These are phyloP conservation scores for California macrophylla DNA, from an alignment of 441 rosid genomes.

Conservation along the genomic window DNA sequence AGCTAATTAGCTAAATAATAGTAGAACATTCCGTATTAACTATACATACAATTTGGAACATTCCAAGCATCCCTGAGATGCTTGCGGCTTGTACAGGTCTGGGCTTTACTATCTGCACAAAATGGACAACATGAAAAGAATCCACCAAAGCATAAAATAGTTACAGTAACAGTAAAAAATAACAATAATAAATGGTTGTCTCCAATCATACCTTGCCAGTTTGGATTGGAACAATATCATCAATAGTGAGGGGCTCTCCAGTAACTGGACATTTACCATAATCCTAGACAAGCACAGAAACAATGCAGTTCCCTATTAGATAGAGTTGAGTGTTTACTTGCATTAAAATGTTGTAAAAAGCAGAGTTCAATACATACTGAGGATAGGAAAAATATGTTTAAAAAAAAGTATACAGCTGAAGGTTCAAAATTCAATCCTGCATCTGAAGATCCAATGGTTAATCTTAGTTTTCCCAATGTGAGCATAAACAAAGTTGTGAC, in stretches of 20 bases:
- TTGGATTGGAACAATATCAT: constrained; percentile 67
- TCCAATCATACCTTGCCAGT: constrained; percentile 54
- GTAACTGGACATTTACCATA: constrained; percentile 90
- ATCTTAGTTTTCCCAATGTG: too few species aligned
- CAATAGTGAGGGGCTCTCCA: constrained; percentile 63
- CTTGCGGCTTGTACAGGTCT: constrained; percentile 82
- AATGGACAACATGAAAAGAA: constrained; percentile 1
- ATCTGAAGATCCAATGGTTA: not conserved
- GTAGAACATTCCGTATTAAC: too few species aligned
- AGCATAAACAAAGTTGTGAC: too few species aligned
- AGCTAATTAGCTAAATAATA: not conserved
- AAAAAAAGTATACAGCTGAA: not conserved
- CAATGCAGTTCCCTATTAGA: constrained; percentile 1
- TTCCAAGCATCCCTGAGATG: constrained; percentile 90
- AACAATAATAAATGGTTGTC: not conserved
- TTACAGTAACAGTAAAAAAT: not conserved
- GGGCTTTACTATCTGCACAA: constrained; percentile 72
- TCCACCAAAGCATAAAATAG: not conserved
- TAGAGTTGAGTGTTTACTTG: not conserved
- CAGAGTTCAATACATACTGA: not conserved
- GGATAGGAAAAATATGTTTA: not conserved
- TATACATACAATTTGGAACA: constrained; percentile 78
- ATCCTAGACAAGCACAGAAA: constrained; percentile 36
- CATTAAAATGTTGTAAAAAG: not conserved
- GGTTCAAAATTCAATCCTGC: not conserved